Conservation (phyloP, 495 filamentous ascomycete species). For the Rhypophila decipiens region DNA sequence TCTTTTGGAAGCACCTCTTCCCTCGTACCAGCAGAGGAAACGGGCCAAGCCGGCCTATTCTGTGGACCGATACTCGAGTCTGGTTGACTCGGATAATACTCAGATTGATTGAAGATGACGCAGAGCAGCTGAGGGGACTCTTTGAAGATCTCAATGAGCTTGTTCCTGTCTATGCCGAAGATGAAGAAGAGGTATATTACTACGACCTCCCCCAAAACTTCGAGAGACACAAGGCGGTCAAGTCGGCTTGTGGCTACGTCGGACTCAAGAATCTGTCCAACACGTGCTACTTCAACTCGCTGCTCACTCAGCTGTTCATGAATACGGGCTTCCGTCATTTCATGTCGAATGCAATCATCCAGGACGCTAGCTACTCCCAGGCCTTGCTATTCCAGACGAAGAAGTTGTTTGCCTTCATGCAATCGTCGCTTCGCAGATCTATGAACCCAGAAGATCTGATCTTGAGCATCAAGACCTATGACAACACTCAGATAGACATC, state of each 20-base stretch:
- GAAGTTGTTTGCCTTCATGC: constrained; percentile 77
- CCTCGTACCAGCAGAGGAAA: constrained; percentile 38
- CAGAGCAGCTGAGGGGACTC: constrained; percentile 40
- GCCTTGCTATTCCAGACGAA: constrained; percentile 70
- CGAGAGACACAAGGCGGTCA: constrained; percentile 61
- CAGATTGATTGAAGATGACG: constrained; percentile 50
- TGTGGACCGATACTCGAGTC: constrained; percentile 51
- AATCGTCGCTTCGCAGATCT: constrained; percentile 65
- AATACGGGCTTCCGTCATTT: constrained; percentile 83
- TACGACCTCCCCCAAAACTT: constrained; percentile 54
- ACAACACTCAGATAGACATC: constrained; percentile 78
- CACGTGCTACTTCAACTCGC: constrained; percentile 95
- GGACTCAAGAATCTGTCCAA: constrained; percentile 88
- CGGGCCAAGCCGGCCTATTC: constrained; percentile 31
- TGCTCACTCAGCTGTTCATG: constrained; percentile 96
- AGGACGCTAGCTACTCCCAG: constrained; percentile 52
- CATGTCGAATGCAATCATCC: constrained; percentile 57
- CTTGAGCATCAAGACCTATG: constrained; percentile 70
- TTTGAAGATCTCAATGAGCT: constrained; percentile 50
- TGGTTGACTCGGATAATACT: constrained; percentile 60
- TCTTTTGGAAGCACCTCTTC: constrained; percentile 68
- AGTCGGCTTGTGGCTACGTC: constrained; percentile 70
- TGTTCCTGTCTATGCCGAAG: constrained; percentile 23
- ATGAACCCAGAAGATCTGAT: constrained; percentile 71
- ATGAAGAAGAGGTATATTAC: constrained; percentile 36